Evolutionary conservation across 169 alveolate genomes (phyloP).

Genomic region (Cryptosporidium meleagridis): DNA sequence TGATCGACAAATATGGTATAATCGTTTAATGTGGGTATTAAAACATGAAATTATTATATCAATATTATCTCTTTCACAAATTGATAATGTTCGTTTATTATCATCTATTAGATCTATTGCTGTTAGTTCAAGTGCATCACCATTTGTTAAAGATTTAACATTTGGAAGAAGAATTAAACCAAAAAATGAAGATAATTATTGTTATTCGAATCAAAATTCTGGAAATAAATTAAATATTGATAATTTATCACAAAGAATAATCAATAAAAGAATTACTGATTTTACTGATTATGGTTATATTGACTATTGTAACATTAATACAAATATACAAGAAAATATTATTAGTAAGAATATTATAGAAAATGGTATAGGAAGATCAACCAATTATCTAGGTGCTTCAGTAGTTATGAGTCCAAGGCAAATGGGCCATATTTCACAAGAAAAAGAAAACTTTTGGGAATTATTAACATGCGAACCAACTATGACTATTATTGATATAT

Average conservation of each 20-base stretch:
- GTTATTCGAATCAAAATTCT: not conserved
- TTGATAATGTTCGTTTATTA: conserved; percentile 12
- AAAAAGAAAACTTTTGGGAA: conserved; percentile 59
- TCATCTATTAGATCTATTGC: conserved; percentile 59
- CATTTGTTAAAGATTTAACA: conserved; percentile 68
- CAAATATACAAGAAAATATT: conserved; percentile 47
- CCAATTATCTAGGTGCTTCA: conserved; percentile 31
- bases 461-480: conserved; percentile 60
- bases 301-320: conserved; percentile 55
- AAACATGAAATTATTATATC: conserved; percentile 70
- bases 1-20: conserved; percentile 69
- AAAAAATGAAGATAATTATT: not conserved
- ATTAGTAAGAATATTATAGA: conserved; percentile 43
- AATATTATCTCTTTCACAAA: conserved; percentile 37
- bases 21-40: conserved; percentile 70
- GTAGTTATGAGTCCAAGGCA: conserved; percentile 75
- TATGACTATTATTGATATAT: conserved; percentile 52
- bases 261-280: conserved; percentile 52
- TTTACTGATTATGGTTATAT: conserved; percentile 54
- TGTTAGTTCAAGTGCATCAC: conserved; percentile 67
- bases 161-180: conserved; percentile 38
- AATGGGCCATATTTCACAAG: conserved; percentile 74
- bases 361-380: conserved; percentile 42
- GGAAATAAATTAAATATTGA: conserved; percentile 2
- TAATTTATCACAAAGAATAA: conserved; percentile 39